A percentile compares a stretch with the other conserved stretches of the same genome.
phyloP scores from a whole-genome alignment of 352 stramenopile species.

The Phytophthora litchii region DNA sequence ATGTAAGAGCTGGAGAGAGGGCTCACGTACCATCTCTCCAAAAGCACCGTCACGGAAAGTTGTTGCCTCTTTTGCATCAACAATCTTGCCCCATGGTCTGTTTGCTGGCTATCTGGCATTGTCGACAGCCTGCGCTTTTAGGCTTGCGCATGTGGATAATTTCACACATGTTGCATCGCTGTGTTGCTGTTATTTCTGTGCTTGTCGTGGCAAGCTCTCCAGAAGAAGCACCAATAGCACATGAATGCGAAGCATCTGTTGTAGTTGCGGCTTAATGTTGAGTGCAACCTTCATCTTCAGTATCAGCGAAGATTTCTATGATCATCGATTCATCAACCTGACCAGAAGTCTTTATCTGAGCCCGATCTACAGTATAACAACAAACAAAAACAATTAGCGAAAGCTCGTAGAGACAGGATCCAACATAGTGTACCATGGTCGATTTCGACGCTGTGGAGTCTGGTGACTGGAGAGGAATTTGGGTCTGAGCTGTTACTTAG shows the following conservation, averaged over 20 bases:
- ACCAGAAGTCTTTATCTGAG: not conserved
- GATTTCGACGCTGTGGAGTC: not conserved
- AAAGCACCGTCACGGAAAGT: not conserved
- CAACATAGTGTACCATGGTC: not conserved
- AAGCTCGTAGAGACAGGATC: not conserved
- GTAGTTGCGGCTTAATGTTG: not conserved
- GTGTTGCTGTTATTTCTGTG: not conserved
- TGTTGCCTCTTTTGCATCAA: not conserved
- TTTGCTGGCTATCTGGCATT: slow-evolving; percentile 13
- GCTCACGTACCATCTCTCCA: slow-evolving; percentile 6
- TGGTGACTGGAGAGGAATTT: not conserved
- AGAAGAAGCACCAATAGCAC: not conserved
- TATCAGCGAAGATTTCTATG: not conserved
- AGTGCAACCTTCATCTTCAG: slow-evolving; percentile 3
- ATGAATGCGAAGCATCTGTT: not conserved
- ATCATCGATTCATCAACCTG: slow-evolving; percentile 1
- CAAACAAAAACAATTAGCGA: too few relatives aligned
- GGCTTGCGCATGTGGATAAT: slow-evolving; percentile 35
- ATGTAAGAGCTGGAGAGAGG: not conserved
- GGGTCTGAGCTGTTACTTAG: slow-evolving; percentile 4
- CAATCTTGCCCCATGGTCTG: not conserved
- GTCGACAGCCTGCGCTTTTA: slow-evolving; percentile 21
- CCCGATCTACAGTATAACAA: not conserved
- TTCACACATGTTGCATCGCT: slow-evolving; percentile 26
- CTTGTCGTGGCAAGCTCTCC: not conserved